Base-by-base conservation (phyloP, 495 filamentous ascomycete species). In the Daldinia childiae region DNA sequence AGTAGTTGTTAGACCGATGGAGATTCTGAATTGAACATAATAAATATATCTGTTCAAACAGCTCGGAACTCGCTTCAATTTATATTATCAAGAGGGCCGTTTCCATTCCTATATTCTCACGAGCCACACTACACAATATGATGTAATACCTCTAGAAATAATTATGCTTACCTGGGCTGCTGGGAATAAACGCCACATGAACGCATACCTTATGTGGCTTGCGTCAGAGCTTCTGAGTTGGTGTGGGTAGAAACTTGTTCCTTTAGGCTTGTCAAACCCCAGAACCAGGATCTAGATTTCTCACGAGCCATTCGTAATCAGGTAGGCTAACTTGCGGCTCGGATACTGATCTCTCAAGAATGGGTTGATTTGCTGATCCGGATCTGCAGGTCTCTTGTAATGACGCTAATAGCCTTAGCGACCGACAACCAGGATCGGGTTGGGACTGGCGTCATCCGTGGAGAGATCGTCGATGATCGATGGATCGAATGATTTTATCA, bases 211-310 rank as follows among this genome's bases (percentile, higher is more conserved):
- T 24, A 12, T 71, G 67, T 74, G 67, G 71, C 66, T 70, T 74
- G 63, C 67, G 58, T 56, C 63, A 66, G 63, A 51, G 43, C n/a
- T 17, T 17, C 29, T 39, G 26, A 41, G 41, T 68, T 57, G 60
- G 62, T 77, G 72, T 77, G 72, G 75, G 63, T 75, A 73, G 60
- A 77, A 77, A 75, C 75, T 66, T 73, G 75, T 69, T 77, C 74
- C 48, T 0, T 58, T 39, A 43, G 12, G 36, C 56, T 62, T 45
- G 29, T 52, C 27, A 45, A 3, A 61, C 51, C 45, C 62, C 38
- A 69, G 30, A 62, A 43, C 66, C 64, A 57, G 39, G 62, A 68
- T 39, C 68, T 36, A 2, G 14, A 30, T 52, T 50, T 50, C 38
- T 17, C 39, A 43, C 12, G 66, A 26, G 15, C 54, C 64, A 66